Base-by-base conservation (phyloP, 108 stramenopile genomes). In the Epithemia pelagica region DNA sequence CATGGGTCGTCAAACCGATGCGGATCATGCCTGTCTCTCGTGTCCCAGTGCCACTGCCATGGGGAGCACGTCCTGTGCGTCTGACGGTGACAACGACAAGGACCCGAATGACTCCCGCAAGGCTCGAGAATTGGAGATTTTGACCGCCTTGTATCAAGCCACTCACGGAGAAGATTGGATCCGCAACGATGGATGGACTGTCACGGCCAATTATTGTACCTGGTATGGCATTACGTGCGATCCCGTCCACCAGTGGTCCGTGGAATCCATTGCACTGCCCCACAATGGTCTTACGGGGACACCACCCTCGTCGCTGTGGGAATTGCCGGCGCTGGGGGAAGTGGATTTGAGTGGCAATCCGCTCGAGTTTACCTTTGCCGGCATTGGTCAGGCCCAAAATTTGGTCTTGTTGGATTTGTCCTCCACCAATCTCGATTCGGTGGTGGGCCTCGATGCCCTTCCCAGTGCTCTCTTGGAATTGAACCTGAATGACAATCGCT, bases 401-500 rank as follows among this genome's bases (percentile, higher is more conserved):
- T 27, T 58, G 25, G 8, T 23, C 8, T 26, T 8, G 7, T 27
- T 58, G 22, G 56, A 58, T 27, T n/a, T 58, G 56, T 7, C 56
- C 22, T 26, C 25, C 21, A 58, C 56, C 7, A 7, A 58, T 7
- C 21, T 58, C 7, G 56, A 58, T n/a, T 58, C 56, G 7, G 18
- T 58, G 8, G 22, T 7, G 22, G 56, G 56, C 7, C 25, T 58
- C 7, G 18, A 27, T 7, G 8, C 7, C 8, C 10, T 46, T 5
- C 21, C 56, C 37, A 22, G n/a, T 31, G 81, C 81, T 55, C 77
- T 89, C 2, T 21, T 51, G 37, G 84, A 83, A 33, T 62, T 81
- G 0, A 58, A 59, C 0, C 54, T 81, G 26, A 51, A 59, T 33
- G 60, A 53, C 25, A 71, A 71, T 65, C 73, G 67, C 26, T 59